Conservation (phyloP, 148 eudicot genomes). For the Cornus controversa region DNA sequence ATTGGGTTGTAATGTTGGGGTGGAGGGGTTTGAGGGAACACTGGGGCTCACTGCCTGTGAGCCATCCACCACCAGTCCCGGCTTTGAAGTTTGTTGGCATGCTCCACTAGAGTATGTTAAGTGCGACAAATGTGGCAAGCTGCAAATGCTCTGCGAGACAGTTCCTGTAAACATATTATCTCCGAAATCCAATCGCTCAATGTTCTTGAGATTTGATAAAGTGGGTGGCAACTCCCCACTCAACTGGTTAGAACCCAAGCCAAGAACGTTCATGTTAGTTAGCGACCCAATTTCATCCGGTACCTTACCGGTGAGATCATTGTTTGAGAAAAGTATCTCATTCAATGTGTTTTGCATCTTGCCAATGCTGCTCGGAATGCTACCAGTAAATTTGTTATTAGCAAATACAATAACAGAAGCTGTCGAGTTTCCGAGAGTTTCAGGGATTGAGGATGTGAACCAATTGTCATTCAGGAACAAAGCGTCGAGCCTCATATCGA, state of each 20-base stretch:
- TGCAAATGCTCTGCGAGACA: constrained; percentile 39
- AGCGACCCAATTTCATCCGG: constrained; percentile 45
- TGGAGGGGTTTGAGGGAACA: constrained; percentile 22
- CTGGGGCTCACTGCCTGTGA: too few species aligned
- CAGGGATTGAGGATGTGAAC: constrained; percentile 54
- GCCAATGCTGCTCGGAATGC: constrained; percentile 63
- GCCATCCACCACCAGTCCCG: constrained; percentile 22
- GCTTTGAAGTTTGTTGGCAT: constrained; percentile 20
- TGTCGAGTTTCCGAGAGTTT: constrained; percentile 57
- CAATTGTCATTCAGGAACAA: constrained; percentile 70
- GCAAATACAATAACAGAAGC: constrained; percentile 70
- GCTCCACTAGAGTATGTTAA: constrained; percentile 22
- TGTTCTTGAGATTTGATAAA: constrained; percentile 19
- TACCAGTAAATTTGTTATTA: constrained; percentile 59
- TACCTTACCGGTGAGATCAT: constrained; percentile 51
- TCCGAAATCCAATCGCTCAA: constrained; percentile 34
- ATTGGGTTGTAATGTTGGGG: too few species aligned
- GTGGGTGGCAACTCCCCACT: constrained; percentile 40
- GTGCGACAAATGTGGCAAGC: constrained; percentile 31
- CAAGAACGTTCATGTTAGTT: constrained; percentile 33
- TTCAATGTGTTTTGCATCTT: constrained; percentile 47
- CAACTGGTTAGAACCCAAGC: constrained; percentile 36
- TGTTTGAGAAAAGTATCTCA: constrained; percentile 41
- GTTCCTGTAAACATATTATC: constrained; percentile 40
- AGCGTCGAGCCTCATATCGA: constrained; percentile 56